Percentiles rank a stretch among this genome's conserved stretches.
These are phyloP conservation scores for Ceratocystis diversiconidia DNA, from an alignment of 2,329 filamentous ascomycete genomes.

Conservation along the genomic window DNA sequence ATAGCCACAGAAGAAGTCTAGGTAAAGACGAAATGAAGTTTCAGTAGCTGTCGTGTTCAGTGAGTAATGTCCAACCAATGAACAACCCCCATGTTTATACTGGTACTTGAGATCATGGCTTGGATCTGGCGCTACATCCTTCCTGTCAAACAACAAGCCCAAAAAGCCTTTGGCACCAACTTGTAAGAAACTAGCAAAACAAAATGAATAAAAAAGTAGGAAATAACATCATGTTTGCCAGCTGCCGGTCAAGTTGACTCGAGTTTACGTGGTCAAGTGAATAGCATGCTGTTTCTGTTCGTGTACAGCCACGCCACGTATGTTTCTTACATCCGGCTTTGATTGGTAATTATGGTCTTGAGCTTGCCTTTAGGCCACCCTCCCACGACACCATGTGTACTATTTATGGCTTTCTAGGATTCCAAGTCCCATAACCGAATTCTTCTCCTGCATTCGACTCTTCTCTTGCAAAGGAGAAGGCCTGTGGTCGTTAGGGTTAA, in stretches of 20 bases:
- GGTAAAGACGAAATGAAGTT: background rate
- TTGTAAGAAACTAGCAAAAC: background rate
- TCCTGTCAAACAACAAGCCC: background rate
- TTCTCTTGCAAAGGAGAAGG: background rate
- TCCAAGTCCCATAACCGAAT: background rate
- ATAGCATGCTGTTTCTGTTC: background rate
- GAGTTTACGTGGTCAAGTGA: background rate
- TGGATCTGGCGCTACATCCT: background rate
- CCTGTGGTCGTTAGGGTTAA: background rate
- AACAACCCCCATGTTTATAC: background rate
- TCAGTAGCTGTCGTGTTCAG: background rate
- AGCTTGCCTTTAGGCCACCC: background rate
- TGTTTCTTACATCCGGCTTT: background rate
- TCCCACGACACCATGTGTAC: background rate
- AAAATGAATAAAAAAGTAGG: background rate
- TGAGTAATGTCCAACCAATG: background rate
- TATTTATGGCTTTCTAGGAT: background rate
- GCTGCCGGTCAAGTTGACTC: background rate
- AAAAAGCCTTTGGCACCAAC: background rate
- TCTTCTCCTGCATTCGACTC: background rate
- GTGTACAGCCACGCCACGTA: slow-evolving; percentile 2
- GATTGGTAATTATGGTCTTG: background rate
- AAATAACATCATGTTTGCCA: background rate
- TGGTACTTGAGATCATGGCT: too few relatives aligned
- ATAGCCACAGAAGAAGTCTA: background rate